Base-by-base conservation (phyloP, 208 protist genomes). In the Acanthamoeba castellanii region DNA sequence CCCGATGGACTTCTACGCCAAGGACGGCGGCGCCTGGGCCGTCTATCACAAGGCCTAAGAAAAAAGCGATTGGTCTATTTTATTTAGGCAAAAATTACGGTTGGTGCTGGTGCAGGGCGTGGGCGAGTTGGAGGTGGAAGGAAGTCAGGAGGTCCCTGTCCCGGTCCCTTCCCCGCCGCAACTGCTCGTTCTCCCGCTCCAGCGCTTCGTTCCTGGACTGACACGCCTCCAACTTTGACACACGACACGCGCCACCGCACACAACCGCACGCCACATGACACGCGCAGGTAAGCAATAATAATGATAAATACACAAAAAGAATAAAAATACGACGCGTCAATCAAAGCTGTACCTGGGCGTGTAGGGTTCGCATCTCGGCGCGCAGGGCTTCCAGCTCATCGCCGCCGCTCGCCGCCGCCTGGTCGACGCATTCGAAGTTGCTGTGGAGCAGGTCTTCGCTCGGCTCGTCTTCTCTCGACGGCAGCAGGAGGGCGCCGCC, bases 1-100 rank as follows among this genome's bases (percentile, higher is more conserved):
- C 95, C 99, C 99, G 45, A 99, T 99, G 99, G 99, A 99, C 94
- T 99, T 99, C 96, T 99, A 99, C 96, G 98, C 98, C n/a, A 97
- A 97, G 72, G 95, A 95, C 59, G 99, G 99, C 42, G 99, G 99
- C 27, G 95, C 95, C 34, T 99, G 99, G 99, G 98, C 98, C 20
- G 98, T 99, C n/a, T 99, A 99, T 95, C 84, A 90, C 84, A 90
- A 42, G 37, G 37, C 37, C 37, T 42, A 42, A 42, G 37, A 42
- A 42, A 42, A 3, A 42, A 20, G 14, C n/a, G 72, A n/a, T 18
- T 68, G 27, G 16, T 42, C 37, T 42, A 3, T 42, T 42, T 3
- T 42, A 42, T 42, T 42, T 42, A 3, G 37, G 37, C 37, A 1
- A 42, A 42, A 42, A 1, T 3, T 42, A 1, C 37, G n/a, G n/a